Evolutionary conservation across 257 asterid species (phyloP), one percentile per base, ranked within the genome.

Genomic region (Solanum virginianum): DNA sequence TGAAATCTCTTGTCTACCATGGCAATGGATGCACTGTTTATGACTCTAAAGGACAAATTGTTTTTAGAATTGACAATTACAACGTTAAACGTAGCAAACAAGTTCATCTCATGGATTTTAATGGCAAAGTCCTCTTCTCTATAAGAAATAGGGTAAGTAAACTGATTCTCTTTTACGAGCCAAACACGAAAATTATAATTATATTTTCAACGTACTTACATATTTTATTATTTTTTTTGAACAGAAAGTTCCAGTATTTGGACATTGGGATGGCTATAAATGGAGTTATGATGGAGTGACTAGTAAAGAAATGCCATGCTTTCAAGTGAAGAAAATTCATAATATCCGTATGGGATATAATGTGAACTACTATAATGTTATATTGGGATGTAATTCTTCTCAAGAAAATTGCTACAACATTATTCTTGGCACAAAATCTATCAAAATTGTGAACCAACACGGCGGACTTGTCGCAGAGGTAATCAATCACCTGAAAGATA

Each of bases 1-100:
- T 93, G 95, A 94, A 92, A 83, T 94, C 98, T 10, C 90, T 94
- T 3, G 91, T 94, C 45, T 85, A 89, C 81, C 89, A 91, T 24
- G 89, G 95, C 83, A 89, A 92, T 84, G 97, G 97, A 2, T 94
- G 95, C 86, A 88, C 94, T 1, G 94, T 90, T 74, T 94, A 63
- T 75, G 89, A 88, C 79, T 88, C 94, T 0, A 72, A 86, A 18
- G 95, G 97, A 1, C 59, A 87, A 11, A 87, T 93, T 54, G 90
- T 89, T 7, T 91, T 89, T 81, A 90, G 98, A 2, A 92, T 92
- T 59, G 96, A 94, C 68, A 94, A 93, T 45, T 94, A 94, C 80
- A 90, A 90, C 57, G 62, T 82, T 20, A 92, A 87, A 80, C 69
- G 83, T 9, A 87, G 91, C 88, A 39, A 85, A 16, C 87, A 91